Evolutionary conservation across 352 stramenopile species (phyloP).

Genomic region (Globisporangium spinosum): DNA sequence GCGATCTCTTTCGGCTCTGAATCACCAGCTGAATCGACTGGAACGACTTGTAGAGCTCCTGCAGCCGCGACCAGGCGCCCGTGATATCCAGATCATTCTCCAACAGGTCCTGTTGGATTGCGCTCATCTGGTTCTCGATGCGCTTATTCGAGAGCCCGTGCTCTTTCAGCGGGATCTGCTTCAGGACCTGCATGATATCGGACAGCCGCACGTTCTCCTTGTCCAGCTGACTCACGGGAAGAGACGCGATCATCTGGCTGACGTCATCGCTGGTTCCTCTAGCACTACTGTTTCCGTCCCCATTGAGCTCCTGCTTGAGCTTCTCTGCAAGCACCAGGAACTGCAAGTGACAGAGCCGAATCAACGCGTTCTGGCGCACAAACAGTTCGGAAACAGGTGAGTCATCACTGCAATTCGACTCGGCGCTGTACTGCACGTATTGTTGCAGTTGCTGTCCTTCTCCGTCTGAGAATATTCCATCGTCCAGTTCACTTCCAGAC

Average conservation of each 20-base stretch:
- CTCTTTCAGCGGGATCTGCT: constrained; percentile 37
- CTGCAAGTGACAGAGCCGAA: constrained; percentile 42
- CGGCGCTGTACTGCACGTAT: not conserved
- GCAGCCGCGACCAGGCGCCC: constrained; percentile 28
- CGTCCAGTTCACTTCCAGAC: constrained; percentile 2
- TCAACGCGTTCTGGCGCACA: constrained; percentile 25
- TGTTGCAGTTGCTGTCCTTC: not conserved
- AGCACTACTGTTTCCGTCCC: constrained; percentile 16
- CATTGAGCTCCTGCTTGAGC: constrained; percentile 39
- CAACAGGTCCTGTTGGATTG: constrained; percentile 24
- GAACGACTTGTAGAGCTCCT: constrained; percentile 44
- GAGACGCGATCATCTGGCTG: constrained; percentile 28
- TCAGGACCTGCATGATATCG: constrained; percentile 24
- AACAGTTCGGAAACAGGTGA: not conserved
- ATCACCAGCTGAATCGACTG: constrained; percentile 36
- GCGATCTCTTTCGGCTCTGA: constrained; percentile 22
- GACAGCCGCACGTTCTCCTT: constrained; percentile 10
- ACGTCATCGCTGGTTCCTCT: constrained; percentile 7
- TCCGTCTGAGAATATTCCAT: not conserved
- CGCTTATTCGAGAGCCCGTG: constrained; percentile 23
- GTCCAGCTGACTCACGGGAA: constrained; percentile 19
- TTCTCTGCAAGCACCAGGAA: constrained; percentile 44
- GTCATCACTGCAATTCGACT: not conserved
- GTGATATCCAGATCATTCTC: constrained; percentile 22
- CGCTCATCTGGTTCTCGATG: constrained; percentile 27